Evolutionary conservation across 2,329 filamentous ascomycete species (phyloP).

Genomic region (Ophiosphaerella herpotricha): DNA sequence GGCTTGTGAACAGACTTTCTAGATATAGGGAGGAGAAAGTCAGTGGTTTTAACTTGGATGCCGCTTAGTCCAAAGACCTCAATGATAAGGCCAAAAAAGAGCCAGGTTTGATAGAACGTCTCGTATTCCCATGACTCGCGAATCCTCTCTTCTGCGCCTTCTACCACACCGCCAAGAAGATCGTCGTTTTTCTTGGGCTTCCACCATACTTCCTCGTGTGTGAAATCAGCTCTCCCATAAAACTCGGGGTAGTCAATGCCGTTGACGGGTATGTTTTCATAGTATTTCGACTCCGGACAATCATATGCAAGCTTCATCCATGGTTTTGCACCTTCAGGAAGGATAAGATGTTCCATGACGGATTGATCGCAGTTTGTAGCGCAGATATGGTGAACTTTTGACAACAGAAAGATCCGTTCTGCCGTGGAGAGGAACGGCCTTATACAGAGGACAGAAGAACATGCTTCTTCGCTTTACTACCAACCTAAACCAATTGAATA

Average conservation of each 20-base stretch:
- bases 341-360: conserved; percentile 15
- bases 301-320: conserved; percentile 14
- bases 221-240: conserved; percentile 6
- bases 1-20: conserved; percentile 13
- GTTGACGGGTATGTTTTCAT: conserved; percentile 10
- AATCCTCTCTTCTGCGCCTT: conserved; percentile 10
- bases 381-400: neutral
- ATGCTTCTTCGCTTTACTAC: neutral
- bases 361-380: neutral
- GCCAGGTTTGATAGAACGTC: conserved; percentile 14
- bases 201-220: conserved; percentile 9
- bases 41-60: conserved; percentile 10
- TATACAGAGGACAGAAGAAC: too few species aligned
- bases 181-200: conserved; percentile 12
- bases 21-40: conserved; percentile 12
- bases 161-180: conserved; percentile 10
- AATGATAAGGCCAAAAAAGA: conserved; percentile 15
- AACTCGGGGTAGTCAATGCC: conserved; percentile 6
- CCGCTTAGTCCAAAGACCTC: conserved; percentile 13
- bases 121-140: conserved; percentile 14
- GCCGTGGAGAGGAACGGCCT: too few species aligned
- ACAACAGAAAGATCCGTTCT: too few species aligned
- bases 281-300: conserved; percentile 5
- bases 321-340: conserved; percentile 11
- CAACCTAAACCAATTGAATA: neutral